These are phyloP conservation scores for Pleurotus pulmonarius DNA, from an alignment of 768 basidiomycete genomes.

Conservation along the genomic window DNA sequence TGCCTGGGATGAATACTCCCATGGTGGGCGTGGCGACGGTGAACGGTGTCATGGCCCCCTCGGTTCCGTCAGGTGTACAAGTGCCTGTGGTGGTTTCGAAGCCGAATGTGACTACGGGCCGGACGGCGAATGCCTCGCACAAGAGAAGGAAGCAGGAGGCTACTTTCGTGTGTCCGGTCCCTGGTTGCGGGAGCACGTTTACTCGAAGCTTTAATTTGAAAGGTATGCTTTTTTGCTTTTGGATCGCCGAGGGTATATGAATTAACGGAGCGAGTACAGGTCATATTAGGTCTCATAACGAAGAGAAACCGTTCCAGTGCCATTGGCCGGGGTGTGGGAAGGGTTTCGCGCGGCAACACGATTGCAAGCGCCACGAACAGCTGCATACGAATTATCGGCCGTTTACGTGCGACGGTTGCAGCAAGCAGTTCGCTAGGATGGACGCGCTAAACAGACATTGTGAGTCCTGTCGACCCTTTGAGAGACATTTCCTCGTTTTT, in stretches of 20 bases:
- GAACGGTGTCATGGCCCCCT: background rate
- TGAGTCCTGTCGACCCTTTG: constrained; percentile 39
- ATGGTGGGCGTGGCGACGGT: constrained; percentile 1
- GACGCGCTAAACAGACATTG: constrained; percentile 93
- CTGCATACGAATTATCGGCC: constrained; percentile 91
- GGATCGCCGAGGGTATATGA: constrained; percentile 1
- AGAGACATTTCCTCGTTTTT: background rate
- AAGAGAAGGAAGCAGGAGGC: constrained; percentile 86
- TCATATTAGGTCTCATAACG: constrained; percentile 92
- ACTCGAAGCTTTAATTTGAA: constrained; percentile 93
- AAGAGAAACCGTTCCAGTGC: constrained; percentile 93
- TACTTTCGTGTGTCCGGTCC: constrained; percentile 77
- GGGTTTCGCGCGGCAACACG: constrained; percentile 91
- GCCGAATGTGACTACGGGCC: constrained; percentile 86
- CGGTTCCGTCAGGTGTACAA: background rate
- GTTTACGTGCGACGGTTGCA: constrained; percentile 90
- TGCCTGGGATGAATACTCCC: background rate
- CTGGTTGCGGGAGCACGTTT: constrained; percentile 83
- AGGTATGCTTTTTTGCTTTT: constrained; percentile 36
- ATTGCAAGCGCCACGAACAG: constrained; percentile 95
- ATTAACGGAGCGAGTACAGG: constrained; percentile 36
- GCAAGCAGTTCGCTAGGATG: constrained; percentile 90
- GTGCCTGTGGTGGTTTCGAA: constrained; percentile 39
- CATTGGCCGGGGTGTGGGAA: constrained; percentile 94
- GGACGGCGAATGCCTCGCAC: constrained; percentile 84